phyloP scores from a whole-genome alignment of 2,329 filamentous ascomycete species.

The Sclerotinia subarctica region DNA sequence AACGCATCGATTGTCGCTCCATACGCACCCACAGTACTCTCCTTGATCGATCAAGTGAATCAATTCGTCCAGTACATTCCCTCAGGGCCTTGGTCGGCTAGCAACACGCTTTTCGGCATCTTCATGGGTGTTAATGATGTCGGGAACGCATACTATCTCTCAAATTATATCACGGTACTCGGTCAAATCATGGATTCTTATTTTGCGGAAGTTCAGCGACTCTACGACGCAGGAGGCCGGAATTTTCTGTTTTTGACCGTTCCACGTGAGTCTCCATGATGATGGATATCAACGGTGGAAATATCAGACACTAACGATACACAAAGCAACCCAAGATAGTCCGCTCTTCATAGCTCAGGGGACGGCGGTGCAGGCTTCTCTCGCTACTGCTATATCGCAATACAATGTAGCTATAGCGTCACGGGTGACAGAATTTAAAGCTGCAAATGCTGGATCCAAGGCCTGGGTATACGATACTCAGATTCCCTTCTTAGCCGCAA shows the following conservation, averaged over 20 bases:
- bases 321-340: constrained; percentile 1
- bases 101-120: not conserved
- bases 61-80: constrained; percentile 1
- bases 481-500: not conserved
- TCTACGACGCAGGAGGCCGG: not conserved
- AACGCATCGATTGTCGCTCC: constrained; percentile 6
- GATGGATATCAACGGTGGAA: too few species aligned
- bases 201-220: not conserved
- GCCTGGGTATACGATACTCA: constrained; percentile 6
- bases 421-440: not conserved
- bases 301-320: not conserved
- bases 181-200: constrained; percentile 1
- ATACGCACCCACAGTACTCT: not conserved
- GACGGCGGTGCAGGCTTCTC: not conserved
- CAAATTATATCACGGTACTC: not conserved
- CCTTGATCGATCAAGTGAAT: not conserved
- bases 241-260: constrained; percentile 2
- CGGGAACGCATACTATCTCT: constrained; percentile 2
- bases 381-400: not conserved
- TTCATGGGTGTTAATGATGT: constrained; percentile 13
- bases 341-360: not conserved
- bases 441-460: not conserved
- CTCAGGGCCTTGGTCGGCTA: not conserved
- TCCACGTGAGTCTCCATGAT: constrained; percentile 4
- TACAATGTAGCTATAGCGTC: not conserved